Conservation (phyloP, 169 alveolate genomes). For the Plasmodium inui region DNA sequence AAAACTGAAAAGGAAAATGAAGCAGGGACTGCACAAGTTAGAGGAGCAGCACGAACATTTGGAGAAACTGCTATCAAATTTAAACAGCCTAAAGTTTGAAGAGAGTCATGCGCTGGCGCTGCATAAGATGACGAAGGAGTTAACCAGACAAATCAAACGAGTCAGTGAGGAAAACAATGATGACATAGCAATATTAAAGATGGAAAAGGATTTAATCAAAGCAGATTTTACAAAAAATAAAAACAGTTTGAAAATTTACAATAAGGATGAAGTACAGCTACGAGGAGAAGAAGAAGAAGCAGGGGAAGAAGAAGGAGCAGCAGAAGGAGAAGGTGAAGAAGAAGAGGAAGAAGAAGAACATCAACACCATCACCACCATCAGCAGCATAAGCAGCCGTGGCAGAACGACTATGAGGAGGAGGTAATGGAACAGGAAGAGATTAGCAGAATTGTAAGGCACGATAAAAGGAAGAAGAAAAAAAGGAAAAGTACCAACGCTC, state of each 20-base stretch:
- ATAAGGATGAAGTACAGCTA: slow-evolving; percentile 2
- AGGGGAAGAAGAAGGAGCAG: neutral
- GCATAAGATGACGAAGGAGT: slow-evolving; percentile 9
- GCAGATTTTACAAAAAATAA: slow-evolving; percentile 34
- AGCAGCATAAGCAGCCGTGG: neutral
- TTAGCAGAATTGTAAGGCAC: neutral
- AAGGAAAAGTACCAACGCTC: slow-evolving; percentile 2
- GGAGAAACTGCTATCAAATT: neutral
- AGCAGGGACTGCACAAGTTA: slow-evolving; percentile 15
- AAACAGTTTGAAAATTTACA: slow-evolving; percentile 31
- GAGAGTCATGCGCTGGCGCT: slow-evolving; percentile 5
- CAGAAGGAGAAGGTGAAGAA: neutral
- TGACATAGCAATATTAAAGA: slow-evolving; percentile 68
- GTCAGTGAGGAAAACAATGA: slow-evolving; percentile 55
- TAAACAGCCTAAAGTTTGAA: slow-evolving; percentile 31
- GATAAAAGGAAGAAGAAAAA: slow-evolving; percentile 48
- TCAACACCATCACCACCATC: neutral
- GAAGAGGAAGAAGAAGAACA: neutral
- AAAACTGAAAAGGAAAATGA: slow-evolving; percentile 34
- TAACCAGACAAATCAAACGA: slow-evolving; percentile 24
- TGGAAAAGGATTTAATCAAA: slow-evolving; percentile 58
- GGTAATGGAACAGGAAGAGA: slow-evolving; percentile 26
- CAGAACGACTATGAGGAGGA: neutral
- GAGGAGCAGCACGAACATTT: slow-evolving; percentile 41
- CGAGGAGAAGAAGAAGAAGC: neutral